phyloP scores from a whole-genome alignment of 2,329 filamentous ascomycete species.

The Penicillium sp. region DNA sequence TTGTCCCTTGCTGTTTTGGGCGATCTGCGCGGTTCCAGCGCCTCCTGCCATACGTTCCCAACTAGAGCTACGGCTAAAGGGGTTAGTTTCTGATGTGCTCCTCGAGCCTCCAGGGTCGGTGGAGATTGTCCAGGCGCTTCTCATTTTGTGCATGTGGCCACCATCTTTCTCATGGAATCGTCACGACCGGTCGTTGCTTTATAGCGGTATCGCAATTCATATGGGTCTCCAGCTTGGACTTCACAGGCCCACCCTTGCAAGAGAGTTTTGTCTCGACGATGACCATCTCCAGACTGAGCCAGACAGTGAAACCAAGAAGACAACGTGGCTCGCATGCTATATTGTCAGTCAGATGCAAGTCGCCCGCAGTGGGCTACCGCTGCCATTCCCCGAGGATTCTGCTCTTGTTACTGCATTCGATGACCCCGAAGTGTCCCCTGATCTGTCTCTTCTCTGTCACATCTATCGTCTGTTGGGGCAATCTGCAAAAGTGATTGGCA shows the following conservation, averaged over 20 bases:
- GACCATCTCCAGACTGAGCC: background rate
- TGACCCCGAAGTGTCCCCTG: background rate
- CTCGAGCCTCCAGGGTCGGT: background rate
- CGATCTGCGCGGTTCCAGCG: background rate
- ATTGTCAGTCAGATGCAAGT: constrained; percentile 1
- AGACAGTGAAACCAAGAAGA: background rate
- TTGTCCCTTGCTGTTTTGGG: background rate
- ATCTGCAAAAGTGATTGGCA: background rate
- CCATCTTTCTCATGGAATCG: background rate
- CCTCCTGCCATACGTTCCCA: background rate
- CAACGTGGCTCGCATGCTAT: background rate
- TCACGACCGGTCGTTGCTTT: background rate
- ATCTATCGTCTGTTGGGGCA: background rate
- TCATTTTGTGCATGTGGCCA: constrained; percentile 1
- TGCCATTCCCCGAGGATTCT: background rate
- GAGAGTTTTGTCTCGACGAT: background rate
- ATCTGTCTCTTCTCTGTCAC: background rate
- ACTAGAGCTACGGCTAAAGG: background rate
- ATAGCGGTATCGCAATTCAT: background rate
- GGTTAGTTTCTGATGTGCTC: background rate
- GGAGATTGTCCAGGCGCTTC: background rate
- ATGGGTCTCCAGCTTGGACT: background rate
- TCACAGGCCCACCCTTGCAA: background rate
- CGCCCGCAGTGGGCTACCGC: background rate
- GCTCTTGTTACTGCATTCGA: background rate